Evolutionary conservation across 129 eudicot genomes (phyloP), one percentile per base, ranked within the genome.

Genomic region (Centella asiatica): DNA sequence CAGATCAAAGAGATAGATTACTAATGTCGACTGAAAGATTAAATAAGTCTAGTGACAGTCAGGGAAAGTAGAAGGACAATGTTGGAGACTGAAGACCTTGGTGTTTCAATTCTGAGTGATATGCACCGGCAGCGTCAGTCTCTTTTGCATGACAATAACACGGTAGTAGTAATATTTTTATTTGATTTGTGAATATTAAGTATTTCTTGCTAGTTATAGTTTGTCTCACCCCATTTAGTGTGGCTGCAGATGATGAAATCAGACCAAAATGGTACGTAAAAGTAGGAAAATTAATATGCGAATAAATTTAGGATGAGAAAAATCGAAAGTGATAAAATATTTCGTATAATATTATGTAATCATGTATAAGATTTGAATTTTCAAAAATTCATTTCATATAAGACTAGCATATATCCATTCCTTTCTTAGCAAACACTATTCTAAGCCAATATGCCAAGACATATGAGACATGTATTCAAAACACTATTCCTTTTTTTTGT

Each of bases 81-180:
- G 80, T 77, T 84, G 75, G 92, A 84, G 67, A 80, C 92, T 2
- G 92, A 84, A 74, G 83, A 84, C 70, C 79, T 80, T 23, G 92
- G 86, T 27, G 86, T 77, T 55, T 80, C 84, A 25, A 83, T 84
- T 77, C 81, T 84, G 65, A 77, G 80, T 63, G 83, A 84, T 80
- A 75, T 84, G 74, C 83, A 84, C 46, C 86, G 77, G 66, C 92
- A 80, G 60, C 72, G 86, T 18, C 79, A 84, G 59, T 77, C 92
- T 62, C 86, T 84, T 49, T 72, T 84, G 53, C 83, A 80, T 65
- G 78, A 84, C 57, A 83, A 84, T 65, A 71, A 74, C 65, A 80
- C 82, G 68, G 92, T 84, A 71, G 52, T 27, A 15, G 37, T 50
- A 3, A 57, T 48, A 4, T 14, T 36, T 22, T 22, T 8, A 45